Evolutionary conservation across 805 yeast species (phyloP).

Genomic region (Yarrowia deformans): DNA sequence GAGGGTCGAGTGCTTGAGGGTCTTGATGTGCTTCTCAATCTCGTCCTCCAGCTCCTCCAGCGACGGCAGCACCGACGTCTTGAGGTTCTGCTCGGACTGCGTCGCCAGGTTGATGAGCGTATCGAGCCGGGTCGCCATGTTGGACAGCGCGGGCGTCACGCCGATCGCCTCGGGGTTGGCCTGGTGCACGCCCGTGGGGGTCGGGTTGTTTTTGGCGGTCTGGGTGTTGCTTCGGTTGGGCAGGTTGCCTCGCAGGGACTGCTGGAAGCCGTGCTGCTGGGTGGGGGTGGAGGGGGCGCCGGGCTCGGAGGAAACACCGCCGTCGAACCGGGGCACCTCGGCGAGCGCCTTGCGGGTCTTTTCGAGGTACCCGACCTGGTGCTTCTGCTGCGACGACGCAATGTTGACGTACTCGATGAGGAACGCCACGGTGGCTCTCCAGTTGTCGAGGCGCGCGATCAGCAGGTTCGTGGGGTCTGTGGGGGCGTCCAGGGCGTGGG

Average conservation of each 20-base stretch:
- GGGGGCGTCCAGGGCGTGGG: conserved; percentile 36
- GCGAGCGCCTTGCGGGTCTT: conserved; percentile 49
- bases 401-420: conserved; percentile 49
- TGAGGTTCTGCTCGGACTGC: conserved; percentile 54
- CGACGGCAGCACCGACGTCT: conserved; percentile 54
- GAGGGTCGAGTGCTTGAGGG: conserved; percentile 50
- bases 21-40: conserved; percentile 68
- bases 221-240: conserved; percentile 41
- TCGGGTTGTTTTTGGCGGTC: conserved; percentile 36
- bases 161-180: conserved; percentile 43
- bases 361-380: conserved; percentile 48
- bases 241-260: conserved; percentile 32
- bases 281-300: conserved; percentile 24
- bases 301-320: conserved; percentile 20
- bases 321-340: conserved; percentile 52
- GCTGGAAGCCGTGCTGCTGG: conserved; percentile 39
- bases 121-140: conserved; percentile 50
- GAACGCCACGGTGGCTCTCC: conserved; percentile 50
- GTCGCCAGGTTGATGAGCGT: conserved; percentile 50
- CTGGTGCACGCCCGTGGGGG: conserved; percentile 39
- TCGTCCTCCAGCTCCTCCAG: conserved; percentile 54
- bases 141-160: conserved; percentile 50
- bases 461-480: conserved; percentile 52
- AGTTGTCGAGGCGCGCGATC: conserved; percentile 52
- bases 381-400: conserved; percentile 47